Conservation (phyloP, 192 early-diverging fungal species). For the Borealophlyctis nickersoniae region DNA sequence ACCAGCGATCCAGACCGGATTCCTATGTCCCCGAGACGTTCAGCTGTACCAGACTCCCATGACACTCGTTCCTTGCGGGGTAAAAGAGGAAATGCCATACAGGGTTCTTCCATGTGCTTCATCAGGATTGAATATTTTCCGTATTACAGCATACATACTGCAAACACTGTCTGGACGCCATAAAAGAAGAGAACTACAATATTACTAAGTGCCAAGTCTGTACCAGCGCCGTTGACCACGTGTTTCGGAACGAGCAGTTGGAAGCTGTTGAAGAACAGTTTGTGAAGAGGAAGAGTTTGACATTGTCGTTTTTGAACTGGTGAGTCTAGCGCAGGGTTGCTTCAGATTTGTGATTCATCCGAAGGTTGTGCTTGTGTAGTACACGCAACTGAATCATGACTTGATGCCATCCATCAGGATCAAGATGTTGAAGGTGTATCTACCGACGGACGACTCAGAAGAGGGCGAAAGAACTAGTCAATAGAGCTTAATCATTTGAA, state of each 20-base stretch:
- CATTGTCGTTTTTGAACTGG: slow-evolving; percentile 49
- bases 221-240: slow-evolving; percentile 26
- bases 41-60: slow-evolving; percentile 45
- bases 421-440: slow-evolving; percentile 40
- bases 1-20: slow-evolving; percentile 41
- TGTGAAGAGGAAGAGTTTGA: slow-evolving; percentile 40
- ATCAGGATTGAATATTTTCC: background rate
- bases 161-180: slow-evolving; percentile 39
- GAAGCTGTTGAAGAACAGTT: slow-evolving; percentile 51
- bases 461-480: background rate
- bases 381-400: background rate
- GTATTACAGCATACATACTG: slow-evolving; percentile 51
- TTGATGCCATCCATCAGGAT: slow-evolving; percentile 19
- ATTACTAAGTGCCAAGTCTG: slow-evolving; percentile 44
- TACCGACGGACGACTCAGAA: slow-evolving; percentile 25
- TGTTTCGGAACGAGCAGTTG: slow-evolving; percentile 49
- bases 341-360: background rate
- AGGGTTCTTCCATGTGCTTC: background rate
- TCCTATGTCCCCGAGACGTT: slow-evolving; percentile 52
- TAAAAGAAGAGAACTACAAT: slow-evolving; percentile 56
- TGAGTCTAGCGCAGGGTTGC: slow-evolving; percentile 4
- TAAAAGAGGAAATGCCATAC: too few relatives aligned
- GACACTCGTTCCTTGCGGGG: slow-evolving; percentile 55
- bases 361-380: background rate
- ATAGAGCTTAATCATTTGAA: too few relatives aligned